Conservation (phyloP, 371 early-diverging fungal species). For the Dichotomocladium elegans region DNA sequence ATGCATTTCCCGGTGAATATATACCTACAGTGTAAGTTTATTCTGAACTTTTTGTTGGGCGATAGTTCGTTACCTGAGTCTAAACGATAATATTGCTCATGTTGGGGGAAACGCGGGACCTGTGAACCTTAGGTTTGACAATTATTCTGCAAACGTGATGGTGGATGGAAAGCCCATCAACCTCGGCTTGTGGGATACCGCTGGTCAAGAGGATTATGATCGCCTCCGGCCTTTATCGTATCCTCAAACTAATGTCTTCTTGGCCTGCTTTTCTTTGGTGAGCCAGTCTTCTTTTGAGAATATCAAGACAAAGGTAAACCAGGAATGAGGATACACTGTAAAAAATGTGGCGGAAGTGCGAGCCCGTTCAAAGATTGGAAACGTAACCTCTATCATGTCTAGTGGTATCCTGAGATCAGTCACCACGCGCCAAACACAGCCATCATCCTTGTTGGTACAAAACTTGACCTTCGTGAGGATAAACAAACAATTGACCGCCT, state of each 20-base stretch:
- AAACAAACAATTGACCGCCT: constrained; percentile 54
- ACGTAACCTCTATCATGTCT: background rate
- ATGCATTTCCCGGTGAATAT: constrained; percentile 83
- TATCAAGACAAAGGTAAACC: constrained; percentile 70
- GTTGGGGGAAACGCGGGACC: no score
- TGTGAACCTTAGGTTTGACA: constrained; percentile 78
- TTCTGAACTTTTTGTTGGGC: background rate
- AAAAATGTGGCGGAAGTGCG: background rate
- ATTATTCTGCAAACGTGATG: constrained; percentile 83
- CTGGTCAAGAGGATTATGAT: constrained; percentile 88
- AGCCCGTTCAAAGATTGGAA: no score
- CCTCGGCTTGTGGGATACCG: constrained; percentile 90
- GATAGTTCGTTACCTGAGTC: background rate
- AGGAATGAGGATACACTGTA: background rate
- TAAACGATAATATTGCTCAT: background rate
- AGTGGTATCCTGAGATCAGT: constrained; percentile 68
- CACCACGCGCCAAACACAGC: constrained; percentile 61
- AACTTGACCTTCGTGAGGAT: constrained; percentile 66
- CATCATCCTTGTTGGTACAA: constrained; percentile 69
- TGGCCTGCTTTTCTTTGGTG: constrained; percentile 83
- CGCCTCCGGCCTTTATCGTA: constrained; percentile 81
- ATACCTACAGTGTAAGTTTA: constrained; percentile 71
- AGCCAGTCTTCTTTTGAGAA: constrained; percentile 78
- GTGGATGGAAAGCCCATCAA: constrained; percentile 82
- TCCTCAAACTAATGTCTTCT: constrained; percentile 86